These are phyloP conservation scores for Talaromyces sp. DNA, from an alignment of 2,329 filamentous ascomycete species.

Conservation along the genomic window DNA sequence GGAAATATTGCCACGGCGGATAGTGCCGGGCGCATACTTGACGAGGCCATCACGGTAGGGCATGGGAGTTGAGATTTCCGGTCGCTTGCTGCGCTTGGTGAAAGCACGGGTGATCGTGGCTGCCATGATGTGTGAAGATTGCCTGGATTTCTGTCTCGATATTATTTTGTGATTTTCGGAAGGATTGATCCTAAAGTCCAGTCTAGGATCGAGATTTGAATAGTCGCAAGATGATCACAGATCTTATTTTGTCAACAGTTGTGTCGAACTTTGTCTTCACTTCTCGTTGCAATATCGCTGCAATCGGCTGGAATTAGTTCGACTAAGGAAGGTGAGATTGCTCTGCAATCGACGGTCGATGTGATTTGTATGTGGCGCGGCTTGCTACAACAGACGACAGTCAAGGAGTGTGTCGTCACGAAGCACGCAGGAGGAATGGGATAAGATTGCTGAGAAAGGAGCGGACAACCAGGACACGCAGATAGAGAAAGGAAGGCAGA, in stretches of 20 bases:
- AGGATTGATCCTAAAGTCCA: conserved; percentile 11
- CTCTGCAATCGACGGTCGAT: conserved; percentile 16
- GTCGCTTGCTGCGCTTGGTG: conserved; percentile 47
- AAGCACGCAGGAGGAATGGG: conserved; percentile 17
- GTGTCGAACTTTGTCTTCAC: neutral
- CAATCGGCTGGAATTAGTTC: neutral
- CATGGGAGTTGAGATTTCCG: conserved; percentile 44
- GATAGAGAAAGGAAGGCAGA: conserved; percentile 19
- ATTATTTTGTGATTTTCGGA: neutral
- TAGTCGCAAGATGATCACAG: conserved; percentile 1
- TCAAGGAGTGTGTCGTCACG: conserved; percentile 19
- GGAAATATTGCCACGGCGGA: conserved; percentile 64
- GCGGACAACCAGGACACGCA: conserved; percentile 41
- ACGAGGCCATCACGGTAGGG: conserved; percentile 44
- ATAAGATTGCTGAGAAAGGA: conserved; percentile 28
- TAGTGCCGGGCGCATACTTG: conserved; percentile 44
- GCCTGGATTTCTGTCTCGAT: neutral
- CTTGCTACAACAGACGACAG: neutral
- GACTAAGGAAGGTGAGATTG: conserved; percentile 15
- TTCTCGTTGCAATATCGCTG: neutral
- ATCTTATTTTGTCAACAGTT: neutral
- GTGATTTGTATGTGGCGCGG: neutral
- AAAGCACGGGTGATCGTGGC: conserved; percentile 42
- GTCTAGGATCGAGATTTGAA: conserved; percentile 7
- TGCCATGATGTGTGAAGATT: conserved; percentile 30